These are phyloP conservation scores for Sequoia sempervirens DNA, from an alignment of 75 land plant species.

Conservation along the genomic window DNA sequence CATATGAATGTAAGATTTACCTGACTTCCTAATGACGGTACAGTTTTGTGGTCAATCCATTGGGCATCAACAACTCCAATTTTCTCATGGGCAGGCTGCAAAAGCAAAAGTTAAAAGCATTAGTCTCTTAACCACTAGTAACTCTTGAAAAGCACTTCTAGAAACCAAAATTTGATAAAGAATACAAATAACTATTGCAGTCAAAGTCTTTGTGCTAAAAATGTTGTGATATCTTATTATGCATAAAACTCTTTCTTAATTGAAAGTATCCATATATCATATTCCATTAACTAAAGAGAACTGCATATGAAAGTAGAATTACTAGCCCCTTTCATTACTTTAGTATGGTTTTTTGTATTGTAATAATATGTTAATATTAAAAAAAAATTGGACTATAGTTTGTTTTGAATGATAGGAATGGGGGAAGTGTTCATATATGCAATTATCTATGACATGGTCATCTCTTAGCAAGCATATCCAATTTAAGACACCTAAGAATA, in stretches of 20 bases:
- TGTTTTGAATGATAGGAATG: not conserved
- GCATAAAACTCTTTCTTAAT: not conserved
- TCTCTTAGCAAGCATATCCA: not conserved
- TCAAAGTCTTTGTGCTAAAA: not conserved
- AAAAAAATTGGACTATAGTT: not conserved
- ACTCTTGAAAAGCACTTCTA: not conserved
- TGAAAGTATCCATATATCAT: not conserved
- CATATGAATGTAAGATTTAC: constrained; percentile 16
- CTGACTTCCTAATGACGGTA: constrained; percentile 74
- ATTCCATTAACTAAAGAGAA: not conserved
- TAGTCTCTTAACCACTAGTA: not conserved
- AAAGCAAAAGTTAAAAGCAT: not conserved
- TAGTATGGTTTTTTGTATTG: not conserved
- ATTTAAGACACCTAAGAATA: not conserved
- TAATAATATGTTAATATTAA: not conserved
- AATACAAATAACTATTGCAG: not conserved
- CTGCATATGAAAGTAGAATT: not conserved
- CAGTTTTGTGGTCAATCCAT: constrained; percentile 65
- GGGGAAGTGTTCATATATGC: not conserved
- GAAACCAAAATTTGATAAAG: not conserved
- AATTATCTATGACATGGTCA: not conserved
- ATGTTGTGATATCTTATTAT: not conserved
- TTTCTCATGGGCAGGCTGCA: constrained; percentile 79
- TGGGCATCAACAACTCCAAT: constrained; percentile 87
- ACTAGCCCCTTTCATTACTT: not conserved